Percentiles rank a stretch among this genome's conserved stretches.
These are phyloP conservation scores for Saccharomycopsis amapae DNA, from an alignment of 805 yeast genomes.

Conservation along the genomic window DNA sequence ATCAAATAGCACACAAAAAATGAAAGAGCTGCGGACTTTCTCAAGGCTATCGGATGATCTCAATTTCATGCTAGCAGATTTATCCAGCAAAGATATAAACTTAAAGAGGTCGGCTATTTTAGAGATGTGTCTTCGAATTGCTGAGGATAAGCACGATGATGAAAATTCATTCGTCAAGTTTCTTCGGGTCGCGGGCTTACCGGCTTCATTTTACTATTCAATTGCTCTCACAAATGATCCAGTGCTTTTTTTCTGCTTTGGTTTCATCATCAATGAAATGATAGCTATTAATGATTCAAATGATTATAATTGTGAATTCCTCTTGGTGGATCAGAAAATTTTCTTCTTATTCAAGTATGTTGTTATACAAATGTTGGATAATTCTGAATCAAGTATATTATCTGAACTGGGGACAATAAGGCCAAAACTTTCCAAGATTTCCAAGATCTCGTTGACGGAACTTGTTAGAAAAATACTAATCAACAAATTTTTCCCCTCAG, in stretches of 20 bases:
- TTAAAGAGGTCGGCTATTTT: slow-evolving; percentile 2
- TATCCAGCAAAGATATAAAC: slow-evolving; percentile 1
- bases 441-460: background rate
- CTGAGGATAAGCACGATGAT: background rate
- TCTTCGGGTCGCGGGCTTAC: background rate
- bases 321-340: background rate
- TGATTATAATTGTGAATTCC: background rate
- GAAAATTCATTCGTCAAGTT: background rate
- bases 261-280: slow-evolving; percentile 6
- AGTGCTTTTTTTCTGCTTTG: slow-evolving; percentile 3
- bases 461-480: background rate
- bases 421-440: slow-evolving; percentile 6
- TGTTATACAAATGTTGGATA: background rate
- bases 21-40: background rate
- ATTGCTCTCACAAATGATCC: background rate
- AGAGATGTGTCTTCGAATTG: slow-evolving; percentile 5
- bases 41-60: background rate
- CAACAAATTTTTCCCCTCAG: background rate
- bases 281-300: background rate
- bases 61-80: background rate
- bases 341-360: background rate
- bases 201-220: background rate
- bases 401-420: background rate
- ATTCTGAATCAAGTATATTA: background rate
- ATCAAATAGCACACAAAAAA: background rate